Evolutionary conservation across 106 monocot genomes (phyloP).

Genomic region (Alisma plantagoaquatica): DNA sequence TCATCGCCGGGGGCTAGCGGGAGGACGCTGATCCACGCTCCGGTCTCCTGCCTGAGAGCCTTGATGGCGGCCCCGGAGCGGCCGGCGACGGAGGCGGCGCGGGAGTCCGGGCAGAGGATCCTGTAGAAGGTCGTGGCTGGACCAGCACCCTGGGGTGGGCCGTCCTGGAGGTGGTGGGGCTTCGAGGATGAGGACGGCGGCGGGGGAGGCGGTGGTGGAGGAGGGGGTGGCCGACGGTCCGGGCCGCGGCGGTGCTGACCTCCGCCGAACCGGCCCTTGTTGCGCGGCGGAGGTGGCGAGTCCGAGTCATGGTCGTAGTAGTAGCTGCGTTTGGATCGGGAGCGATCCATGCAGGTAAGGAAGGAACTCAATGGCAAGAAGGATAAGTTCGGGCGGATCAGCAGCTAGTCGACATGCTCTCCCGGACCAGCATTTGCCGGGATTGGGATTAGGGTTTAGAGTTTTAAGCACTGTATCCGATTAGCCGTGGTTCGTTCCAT

Average conservation of each 20-base stretch:
- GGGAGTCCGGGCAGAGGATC: slow-evolving; percentile 70
- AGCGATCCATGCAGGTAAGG: slow-evolving; percentile 85
- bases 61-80: slow-evolving; percentile 40
- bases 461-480: too few species aligned
- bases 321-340: slow-evolving; percentile 70
- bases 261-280: slow-evolving; percentile 14
- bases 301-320: slow-evolving; percentile 66
- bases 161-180: too few species aligned
- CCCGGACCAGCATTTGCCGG: too few species aligned
- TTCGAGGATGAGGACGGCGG: slow-evolving; percentile 6
- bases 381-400: too few species aligned
- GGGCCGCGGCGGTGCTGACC: slow-evolving; percentile 21
- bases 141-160: too few species aligned
- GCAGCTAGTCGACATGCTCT: too few species aligned
- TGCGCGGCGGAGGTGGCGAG: slow-evolving; percentile 33
- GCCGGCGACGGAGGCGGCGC: slow-evolving; percentile 42
- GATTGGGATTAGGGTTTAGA: too few species aligned
- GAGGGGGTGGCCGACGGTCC: slow-evolving; percentile 13
- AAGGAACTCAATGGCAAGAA: too few species aligned
- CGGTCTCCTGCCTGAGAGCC: slow-evolving; percentile 45
- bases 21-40: slow-evolving; percentile 74
- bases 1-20: slow-evolving; percentile 53
- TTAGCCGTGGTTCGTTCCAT: too few species aligned
- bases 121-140: slow-evolving; percentile 61
- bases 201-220: slow-evolving; percentile 9